Evolutionary conservation across 116 monocot species (phyloP), one percentile per base, ranked within the genome.

Genomic region (Thalassia testudinum): DNA sequence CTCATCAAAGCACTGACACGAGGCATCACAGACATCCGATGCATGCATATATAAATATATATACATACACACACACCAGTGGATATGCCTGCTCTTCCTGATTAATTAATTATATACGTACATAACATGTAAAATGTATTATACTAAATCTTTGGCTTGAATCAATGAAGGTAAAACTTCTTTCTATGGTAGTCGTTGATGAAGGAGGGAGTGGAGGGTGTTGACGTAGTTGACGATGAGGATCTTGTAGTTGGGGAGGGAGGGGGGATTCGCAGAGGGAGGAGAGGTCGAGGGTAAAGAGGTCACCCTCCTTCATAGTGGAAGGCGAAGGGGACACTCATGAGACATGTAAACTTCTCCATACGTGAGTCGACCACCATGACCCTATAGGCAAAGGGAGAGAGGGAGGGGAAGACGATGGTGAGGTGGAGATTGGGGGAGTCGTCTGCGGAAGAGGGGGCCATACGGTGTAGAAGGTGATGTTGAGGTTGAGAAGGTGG

Each of bases 381-480:
- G 22, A 95, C 95, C 40, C 70, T 50, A 42, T 78, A 78, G 20
- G 72, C 60, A 15, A 43, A 68, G n/a, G n/a, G n/a, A n/a, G n/a
- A n/a, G n/a, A n/a, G n/a, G n/a, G n/a, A n/a, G n/a, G n/a, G n/a
- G n/a, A n/a, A n/a, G n/a, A n/a, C n/a, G n/a, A n/a, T n/a, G n/a
- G n/a, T n/a, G n/a, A n/a, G 47, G 23, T 26, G 47, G 58, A 21
- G 38, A 65, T 51, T 30, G 76, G 76, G 20, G 87, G 72, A 24
- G 95, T 81, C 47, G 95, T 95, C 49, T 87, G 72, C 6, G 81
- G 66, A 18, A 95, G 74, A 61, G 84, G 87, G 4, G 95, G 95
- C 95, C 95, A 95, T 68, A 87, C 88, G 13, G 95, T 95, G 78
- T 88, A 95, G 76, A 84, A 95, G 21, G 95, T 95, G 61, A 72